phyloP scores from a whole-genome alignment of 805 yeast genomes.

The Starmera pachycereana region DNA sequence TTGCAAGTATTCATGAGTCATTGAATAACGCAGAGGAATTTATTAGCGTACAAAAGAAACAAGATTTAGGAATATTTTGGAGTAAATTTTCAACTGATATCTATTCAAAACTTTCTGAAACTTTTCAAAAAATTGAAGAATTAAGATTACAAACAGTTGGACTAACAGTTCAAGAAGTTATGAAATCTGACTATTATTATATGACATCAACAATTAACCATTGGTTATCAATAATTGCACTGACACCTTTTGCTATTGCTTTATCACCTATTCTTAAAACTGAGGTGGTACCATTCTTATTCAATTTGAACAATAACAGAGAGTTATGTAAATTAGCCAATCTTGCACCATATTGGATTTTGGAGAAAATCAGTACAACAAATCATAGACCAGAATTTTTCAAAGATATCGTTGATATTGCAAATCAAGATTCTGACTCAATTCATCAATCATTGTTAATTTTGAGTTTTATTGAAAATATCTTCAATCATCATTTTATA shows the following conservation, averaged over 20 bases:
- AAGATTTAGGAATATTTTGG: constrained; percentile 27
- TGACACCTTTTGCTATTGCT: constrained; percentile 35
- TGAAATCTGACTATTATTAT: constrained; percentile 51
- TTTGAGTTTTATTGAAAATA: constrained; percentile 59
- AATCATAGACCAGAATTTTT: constrained; percentile 34
- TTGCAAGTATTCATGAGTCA: constrained; percentile 33
- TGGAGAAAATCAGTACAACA: constrained; percentile 35
- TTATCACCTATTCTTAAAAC: constrained; percentile 41
- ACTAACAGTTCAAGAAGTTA: constrained; percentile 42
- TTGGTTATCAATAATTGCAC: constrained; percentile 46
- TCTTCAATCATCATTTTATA: constrained; percentile 61
- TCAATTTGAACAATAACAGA: constrained; percentile 53
- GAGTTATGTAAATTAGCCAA: constrained; percentile 72
- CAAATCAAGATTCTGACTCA: constrained; percentile 27
- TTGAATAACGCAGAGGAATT: constrained; percentile 28
- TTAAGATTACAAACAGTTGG: constrained; percentile 24
- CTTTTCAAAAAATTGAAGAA: constrained; percentile 34
- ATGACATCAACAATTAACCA: constrained; percentile 54
- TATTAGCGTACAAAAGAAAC: constrained; percentile 24
- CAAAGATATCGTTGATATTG: constrained; percentile 31
- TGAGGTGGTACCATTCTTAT: constrained; percentile 58
- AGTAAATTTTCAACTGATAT: constrained; percentile 21
- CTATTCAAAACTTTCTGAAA: constrained; percentile 25
- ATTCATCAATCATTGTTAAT: constrained; percentile 58
- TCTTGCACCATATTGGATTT: constrained; percentile 40